phyloP scores from a whole-genome alignment of 2,329 filamentous ascomycete genomes.

The Aspergillus aculeatinus region DNA sequence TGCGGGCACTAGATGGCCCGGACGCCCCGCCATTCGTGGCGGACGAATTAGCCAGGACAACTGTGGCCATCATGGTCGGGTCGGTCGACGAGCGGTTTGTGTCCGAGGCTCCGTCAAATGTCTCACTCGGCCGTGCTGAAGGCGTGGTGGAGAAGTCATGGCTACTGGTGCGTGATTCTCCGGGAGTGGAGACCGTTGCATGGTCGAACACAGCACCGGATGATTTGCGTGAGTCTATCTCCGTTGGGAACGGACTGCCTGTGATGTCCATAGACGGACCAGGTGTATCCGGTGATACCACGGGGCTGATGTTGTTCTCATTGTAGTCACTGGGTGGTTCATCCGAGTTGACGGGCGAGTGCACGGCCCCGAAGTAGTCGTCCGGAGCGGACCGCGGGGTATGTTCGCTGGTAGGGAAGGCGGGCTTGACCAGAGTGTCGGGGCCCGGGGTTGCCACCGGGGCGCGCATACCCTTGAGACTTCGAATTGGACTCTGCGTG shows the following conservation, averaged over 20 bases:
- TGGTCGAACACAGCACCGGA: constrained; percentile 32
- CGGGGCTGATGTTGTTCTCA: constrained; percentile 35
- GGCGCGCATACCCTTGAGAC: constrained; percentile 10
- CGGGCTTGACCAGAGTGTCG: constrained; percentile 13
- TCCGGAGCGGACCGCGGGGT: constrained; percentile 4
- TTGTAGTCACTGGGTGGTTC: constrained; percentile 24
- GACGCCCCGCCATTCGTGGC: constrained; percentile 13
- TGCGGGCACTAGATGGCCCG: constrained; percentile 12
- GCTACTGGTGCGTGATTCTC: constrained; percentile 16
- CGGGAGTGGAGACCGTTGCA: constrained; percentile 26
- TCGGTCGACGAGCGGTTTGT: constrained; percentile 23
- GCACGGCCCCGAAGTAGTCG: constrained; percentile 21
- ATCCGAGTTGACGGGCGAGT: constrained; percentile 17
- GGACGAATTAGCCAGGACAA: constrained; percentile 27
- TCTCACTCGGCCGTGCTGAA: background rate
- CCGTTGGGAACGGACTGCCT: constrained; percentile 23
- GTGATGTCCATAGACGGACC: constrained; percentile 39
- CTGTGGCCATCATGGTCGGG: constrained; percentile 30
- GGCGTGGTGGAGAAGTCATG: background rate
- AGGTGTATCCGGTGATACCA: constrained; percentile 36
- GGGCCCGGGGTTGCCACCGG: constrained; percentile 11
- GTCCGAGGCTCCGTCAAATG: constrained; percentile 9
- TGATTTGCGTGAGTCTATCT: constrained; percentile 31
- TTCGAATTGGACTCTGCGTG: constrained; percentile 33
- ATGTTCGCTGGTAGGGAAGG: constrained; percentile 10